Base-by-base conservation (phyloP, 768 basidiomycete species). In the Mycena polygramma region DNA sequence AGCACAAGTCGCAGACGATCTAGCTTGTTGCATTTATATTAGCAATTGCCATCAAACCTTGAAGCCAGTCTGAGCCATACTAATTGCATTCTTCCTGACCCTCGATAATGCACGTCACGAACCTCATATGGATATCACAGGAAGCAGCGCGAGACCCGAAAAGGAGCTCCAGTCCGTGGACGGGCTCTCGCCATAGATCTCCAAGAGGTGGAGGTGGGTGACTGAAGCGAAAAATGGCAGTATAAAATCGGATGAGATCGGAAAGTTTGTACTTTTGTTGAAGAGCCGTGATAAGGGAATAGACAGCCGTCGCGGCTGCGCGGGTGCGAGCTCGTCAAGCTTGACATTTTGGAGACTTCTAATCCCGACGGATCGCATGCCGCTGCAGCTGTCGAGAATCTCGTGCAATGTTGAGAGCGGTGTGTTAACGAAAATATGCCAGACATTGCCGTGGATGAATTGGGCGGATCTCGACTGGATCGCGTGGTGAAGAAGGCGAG, bases 401-500 rank as follows among this genome's bases (percentile, higher is more conserved):
- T 20, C 30, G 17, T 11, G 30, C 19, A 63, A 7, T 6, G 14
- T 7, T 22, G 20, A 45, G 24, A 24, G 1, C 36, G 2, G 4
- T 2, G 22, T 37, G 20, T 10, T n/a, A n/a, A n/a, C 35, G 7
- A 57, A 57, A n/a, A 65, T 14, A 45, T 59, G 36, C n/a, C 51
- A 48, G 36, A 66, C 57, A 20, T 41, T 36, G 13, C 57, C 55
- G 52, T n/a, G 54, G n/a, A 65, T 57, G 45, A 57, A 65, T 14
- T 30, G 35, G 7, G 49, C 9, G 2, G 65, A 46, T 45, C 59
- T 66, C 15, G 24, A 35, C 3, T 7, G 17, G 57, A 65, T 41
- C 6, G 54, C 64, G 1, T 19, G 9, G 14, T 11, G 5, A 6
- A 65, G 55, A n/a, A 39, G 26, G 9, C 11, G 55, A 7, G 59